phyloP scores from a whole-genome alignment of 768 basidiomycete species.

The Russula vinacea region DNA sequence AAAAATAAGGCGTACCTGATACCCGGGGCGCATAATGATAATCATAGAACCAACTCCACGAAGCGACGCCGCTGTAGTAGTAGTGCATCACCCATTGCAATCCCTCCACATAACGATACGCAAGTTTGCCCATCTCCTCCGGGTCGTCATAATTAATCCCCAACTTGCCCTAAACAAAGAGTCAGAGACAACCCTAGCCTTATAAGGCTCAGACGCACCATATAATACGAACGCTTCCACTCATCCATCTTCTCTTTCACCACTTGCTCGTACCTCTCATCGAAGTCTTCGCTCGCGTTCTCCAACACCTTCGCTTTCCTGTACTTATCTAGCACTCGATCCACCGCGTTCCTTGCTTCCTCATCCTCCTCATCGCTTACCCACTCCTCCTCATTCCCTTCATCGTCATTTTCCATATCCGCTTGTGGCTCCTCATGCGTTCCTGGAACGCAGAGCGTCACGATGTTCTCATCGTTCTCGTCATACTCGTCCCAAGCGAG shows the following conservation, averaged over 20 bases:
- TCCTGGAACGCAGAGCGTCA: constrained; percentile 62
- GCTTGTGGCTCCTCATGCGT: constrained; percentile 38
- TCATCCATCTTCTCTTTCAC: constrained; percentile 30
- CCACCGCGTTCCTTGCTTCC: constrained; percentile 69
- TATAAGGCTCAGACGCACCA: constrained; percentile 45
- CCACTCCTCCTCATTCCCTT: constrained; percentile 34
- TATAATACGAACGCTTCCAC: constrained; percentile 67
- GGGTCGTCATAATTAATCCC: constrained; percentile 72
- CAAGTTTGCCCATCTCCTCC: constrained; percentile 63
- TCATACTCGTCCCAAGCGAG: constrained; percentile 95
- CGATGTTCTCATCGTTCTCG: constrained; percentile 72
- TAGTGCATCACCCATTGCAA: constrained; percentile 99
- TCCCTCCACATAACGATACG: constrained; percentile 85
- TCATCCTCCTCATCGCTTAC: constrained; percentile 58
- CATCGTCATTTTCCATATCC: constrained; percentile 40
- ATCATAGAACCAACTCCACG: constrained; percentile 99
- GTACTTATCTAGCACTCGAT: constrained; percentile 84
- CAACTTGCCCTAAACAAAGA: constrained; percentile 68
- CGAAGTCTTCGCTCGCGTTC: constrained; percentile 72
- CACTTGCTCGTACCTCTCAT: constrained; percentile 64
- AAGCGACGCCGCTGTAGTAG: constrained; percentile 95
- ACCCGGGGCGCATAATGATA: constrained; percentile 98
- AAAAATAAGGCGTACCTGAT: constrained; percentile 57
- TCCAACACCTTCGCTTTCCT: constrained; percentile 75
- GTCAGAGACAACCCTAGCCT: constrained; percentile 25